Conservation (phyloP, 2,329 filamentous ascomycete genomes). For the Chalara sp. region DNA sequence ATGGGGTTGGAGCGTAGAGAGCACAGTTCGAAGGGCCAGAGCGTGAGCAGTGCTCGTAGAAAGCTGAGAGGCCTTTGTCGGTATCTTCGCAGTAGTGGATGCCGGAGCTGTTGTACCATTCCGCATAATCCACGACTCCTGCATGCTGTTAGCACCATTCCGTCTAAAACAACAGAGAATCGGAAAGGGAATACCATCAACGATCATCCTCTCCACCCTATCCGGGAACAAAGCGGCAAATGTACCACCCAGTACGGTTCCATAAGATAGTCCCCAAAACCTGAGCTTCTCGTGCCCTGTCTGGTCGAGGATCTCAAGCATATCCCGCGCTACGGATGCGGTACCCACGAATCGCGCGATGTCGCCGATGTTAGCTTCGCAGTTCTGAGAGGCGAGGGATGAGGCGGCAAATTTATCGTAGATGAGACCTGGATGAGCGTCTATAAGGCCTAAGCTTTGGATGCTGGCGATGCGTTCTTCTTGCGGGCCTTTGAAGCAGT, state of each 20-base stretch:
- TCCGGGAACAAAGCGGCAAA: conserved; percentile 36
- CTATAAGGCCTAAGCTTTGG: conserved; percentile 36
- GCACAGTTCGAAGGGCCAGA: conserved; percentile 27
- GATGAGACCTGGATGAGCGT: conserved; percentile 39
- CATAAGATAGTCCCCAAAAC: conserved; percentile 42
- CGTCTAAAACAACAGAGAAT: neutral
- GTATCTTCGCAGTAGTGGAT: conserved; percentile 34
- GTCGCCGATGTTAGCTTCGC: conserved; percentile 25
- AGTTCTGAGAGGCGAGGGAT: conserved; percentile 32
- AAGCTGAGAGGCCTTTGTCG: conserved; percentile 21
- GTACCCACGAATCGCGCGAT: conserved; percentile 2
- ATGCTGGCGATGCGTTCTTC: neutral
- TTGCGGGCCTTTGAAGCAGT: conserved; percentile 4
- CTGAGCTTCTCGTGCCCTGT: neutral
- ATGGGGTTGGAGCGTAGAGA: conserved; percentile 17
- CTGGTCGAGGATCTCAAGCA: conserved; percentile 6
- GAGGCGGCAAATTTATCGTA: conserved; percentile 39
- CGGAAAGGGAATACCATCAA: conserved; percentile 7
- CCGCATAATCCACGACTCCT: conserved; percentile 20
- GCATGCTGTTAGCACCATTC: no score
- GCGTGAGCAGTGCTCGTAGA: conserved; percentile 21
- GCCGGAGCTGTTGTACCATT: conserved; percentile 26
- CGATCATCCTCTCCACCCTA: conserved; percentile 32
- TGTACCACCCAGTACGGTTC: conserved; percentile 34
- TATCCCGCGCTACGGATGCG: conserved; percentile 8